Percentiles rank a stretch among this genome's conserved stretches.
phyloP scores from a whole-genome alignment of 805 yeast genomes.

The Saccharomycopsis sp. region DNA sequence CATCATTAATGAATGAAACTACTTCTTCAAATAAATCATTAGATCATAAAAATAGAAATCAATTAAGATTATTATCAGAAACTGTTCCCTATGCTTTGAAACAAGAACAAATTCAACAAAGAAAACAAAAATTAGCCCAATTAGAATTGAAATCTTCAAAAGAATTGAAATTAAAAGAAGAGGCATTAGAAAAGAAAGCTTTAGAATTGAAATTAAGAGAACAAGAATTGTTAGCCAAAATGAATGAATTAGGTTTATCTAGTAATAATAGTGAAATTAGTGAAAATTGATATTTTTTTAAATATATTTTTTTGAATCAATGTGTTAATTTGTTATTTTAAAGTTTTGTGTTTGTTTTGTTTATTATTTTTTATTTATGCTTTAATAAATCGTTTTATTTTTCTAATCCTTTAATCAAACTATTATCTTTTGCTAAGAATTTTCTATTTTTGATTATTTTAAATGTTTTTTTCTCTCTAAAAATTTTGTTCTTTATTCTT shows the following conservation, averaged over 20 bases:
- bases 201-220: conserved; percentile 62
- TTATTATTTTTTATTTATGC: neutral
- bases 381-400: too few relatives aligned
- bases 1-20: conserved; percentile 1
- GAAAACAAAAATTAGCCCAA: conserved; percentile 71
- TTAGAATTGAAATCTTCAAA: conserved; percentile 69
- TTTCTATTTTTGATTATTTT: too few relatives aligned
- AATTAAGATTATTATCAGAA: conserved; percentile 67
- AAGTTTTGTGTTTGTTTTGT: neutral
- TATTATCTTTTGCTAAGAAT: too few relatives aligned
- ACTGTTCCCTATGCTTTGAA: conserved; percentile 78
- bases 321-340: neutral
- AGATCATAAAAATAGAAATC: conserved; percentile 32
- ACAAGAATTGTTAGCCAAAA: conserved; percentile 16
- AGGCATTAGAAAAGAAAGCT: conserved; percentile 65
- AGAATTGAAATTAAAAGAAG: conserved; percentile 65
- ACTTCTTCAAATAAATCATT: conserved; percentile 5
- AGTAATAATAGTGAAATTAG: neutral
- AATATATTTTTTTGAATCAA: neutral
- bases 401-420: too few relatives aligned
- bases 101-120: conserved; percentile 63
- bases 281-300: neutral
- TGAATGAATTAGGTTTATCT: conserved; percentile 9
- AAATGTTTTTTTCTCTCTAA: too few relatives aligned
- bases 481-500: too few relatives aligned